These are phyloP conservation scores for Delonix regia DNA, from an alignment of 306 rosid species.

Conservation along the genomic window DNA sequence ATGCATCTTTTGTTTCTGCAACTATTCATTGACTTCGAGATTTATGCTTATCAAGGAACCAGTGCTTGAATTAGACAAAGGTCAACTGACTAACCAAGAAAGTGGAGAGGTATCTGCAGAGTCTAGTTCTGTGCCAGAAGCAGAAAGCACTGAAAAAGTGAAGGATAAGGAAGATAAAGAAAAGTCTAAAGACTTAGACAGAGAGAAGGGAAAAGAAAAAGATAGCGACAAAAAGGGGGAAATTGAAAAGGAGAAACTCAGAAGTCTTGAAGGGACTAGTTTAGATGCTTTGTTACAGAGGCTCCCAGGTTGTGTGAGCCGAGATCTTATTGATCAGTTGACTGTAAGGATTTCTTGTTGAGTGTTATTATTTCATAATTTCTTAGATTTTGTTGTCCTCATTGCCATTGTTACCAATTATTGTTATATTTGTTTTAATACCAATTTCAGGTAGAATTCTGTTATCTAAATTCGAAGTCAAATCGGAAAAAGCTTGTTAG, in stretches of 20 bases:
- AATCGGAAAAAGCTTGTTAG: slow-evolving; percentile 91
- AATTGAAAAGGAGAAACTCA: slow-evolving; percentile 87
- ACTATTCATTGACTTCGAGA: slow-evolving; percentile 37
- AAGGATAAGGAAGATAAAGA: slow-evolving; percentile 90
- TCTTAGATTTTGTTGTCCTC: slow-evolving; percentile 23
- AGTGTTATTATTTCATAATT: slow-evolving; percentile 22
- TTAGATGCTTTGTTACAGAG: slow-evolving; percentile 96
- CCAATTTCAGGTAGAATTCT: slow-evolving; percentile 84
- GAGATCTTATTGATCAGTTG: slow-evolving; percentile 97
- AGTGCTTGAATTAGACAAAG: slow-evolving; percentile 74
- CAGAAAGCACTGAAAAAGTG: slow-evolving; percentile 62
- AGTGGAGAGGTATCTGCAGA: slow-evolving; percentile 65
- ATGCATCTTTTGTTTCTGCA: neutral
- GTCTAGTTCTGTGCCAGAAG: slow-evolving; percentile 59
- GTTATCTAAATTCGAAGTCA: slow-evolving; percentile 93
- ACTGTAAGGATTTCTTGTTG: slow-evolving; percentile 61
- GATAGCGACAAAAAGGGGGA: slow-evolving; percentile 79
- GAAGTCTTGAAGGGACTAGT: slow-evolving; percentile 87
- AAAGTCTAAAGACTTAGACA: slow-evolving; percentile 75
- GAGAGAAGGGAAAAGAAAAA: slow-evolving; percentile 76
- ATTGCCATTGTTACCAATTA: slow-evolving; percentile 25
- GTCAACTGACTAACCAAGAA: slow-evolving; percentile 58
- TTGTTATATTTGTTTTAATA: slow-evolving; percentile 14
- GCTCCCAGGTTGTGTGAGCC: slow-evolving; percentile 98
- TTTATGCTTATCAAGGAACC: slow-evolving; percentile 56